Percentiles rank a stretch among this genome's conserved stretches.
Conservation (phyloP, 140 eudicot species). For the Senecio squalidus region DNA sequence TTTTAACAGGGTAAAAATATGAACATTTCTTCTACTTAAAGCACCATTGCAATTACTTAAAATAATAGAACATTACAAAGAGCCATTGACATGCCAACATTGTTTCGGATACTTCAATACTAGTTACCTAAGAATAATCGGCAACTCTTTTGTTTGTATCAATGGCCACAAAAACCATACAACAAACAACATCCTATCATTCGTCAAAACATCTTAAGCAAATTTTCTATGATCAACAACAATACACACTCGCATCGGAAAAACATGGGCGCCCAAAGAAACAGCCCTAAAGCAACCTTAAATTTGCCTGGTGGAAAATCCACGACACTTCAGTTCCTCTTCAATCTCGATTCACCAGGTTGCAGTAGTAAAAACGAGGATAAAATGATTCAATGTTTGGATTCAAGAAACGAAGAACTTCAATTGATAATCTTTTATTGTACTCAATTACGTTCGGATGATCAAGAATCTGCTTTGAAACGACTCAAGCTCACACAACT, state of each 20-base stretch:
- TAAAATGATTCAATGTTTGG: not conserved
- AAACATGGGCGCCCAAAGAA: slow-evolving; percentile 28
- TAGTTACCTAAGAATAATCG: slow-evolving; percentile 14
- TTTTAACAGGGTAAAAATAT: no score
- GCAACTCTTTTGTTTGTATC: slow-evolving; percentile 19
- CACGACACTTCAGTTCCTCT: slow-evolving; percentile 43
- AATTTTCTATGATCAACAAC: not conserved
- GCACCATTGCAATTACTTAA: not conserved
- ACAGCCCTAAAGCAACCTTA: slow-evolving; percentile 26
- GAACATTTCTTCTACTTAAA: no score
- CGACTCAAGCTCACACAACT: slow-evolving; percentile 56
- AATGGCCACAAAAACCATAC: slow-evolving; percentile 18
- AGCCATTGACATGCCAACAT: not conserved
- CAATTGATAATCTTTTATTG: slow-evolving; percentile 43
- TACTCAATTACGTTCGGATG: slow-evolving; percentile 24
- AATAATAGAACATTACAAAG: no score
- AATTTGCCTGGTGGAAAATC: slow-evolving; percentile 17
- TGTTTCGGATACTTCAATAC: slow-evolving; percentile 29
- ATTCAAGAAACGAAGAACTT: slow-evolving; percentile 39
- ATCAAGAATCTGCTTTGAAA: slow-evolving; percentile 56
- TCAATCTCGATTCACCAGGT: slow-evolving; percentile 44
- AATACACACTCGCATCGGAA: slow-evolving; percentile 9
- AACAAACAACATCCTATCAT: slow-evolving; percentile 2
- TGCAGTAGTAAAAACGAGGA: slow-evolving; percentile 3
- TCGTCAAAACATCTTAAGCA: slow-evolving; percentile 19